Base-by-base conservation (phyloP, 192 early-diverging fungal species). In the Chytriomyces confervae region DNA sequence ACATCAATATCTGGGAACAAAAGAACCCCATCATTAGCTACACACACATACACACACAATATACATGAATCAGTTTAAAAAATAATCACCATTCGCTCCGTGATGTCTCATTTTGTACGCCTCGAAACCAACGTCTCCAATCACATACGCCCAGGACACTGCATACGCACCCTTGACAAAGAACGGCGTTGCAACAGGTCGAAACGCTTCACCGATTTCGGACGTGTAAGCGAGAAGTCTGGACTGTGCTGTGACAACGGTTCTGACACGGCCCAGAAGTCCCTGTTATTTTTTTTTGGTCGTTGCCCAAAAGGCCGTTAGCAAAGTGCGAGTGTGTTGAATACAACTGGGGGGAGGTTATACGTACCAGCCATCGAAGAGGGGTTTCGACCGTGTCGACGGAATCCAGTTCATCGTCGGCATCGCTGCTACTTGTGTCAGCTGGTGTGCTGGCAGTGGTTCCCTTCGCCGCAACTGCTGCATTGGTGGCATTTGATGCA, bases 141-240 rank as follows among this genome's bases (percentile, higher is more conserved):
- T n/a, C 13, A 78, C 72, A 43, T 82, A 91, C 7, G 87, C 87
- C 80, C 89, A 91, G 36, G 84, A 86, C 61, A 91, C 80, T 47
- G 85, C 90, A 68, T 91, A 91, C 27, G 89, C 86, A 36, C 88
- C 85, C 29, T 77, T 86, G 49, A 91, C 89, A 45, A 91, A 72
- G 9, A 79, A 1, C 5, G 86, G 84, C 9, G 77, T 57, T 20
- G 86, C 88, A 29, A 91, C 79, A 24, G 90, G 90, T 10, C 90
- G 79, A 72, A 91, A 90, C 7, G 89, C 89, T 62, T 91, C 90
- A 27, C 90, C 90, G 47, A 91, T 84, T 69, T 91, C 89, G 48
- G 86, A 88, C 10, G 88, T 87, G 76, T 91, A 91, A 27, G 90
- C 90, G 20, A 79, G 27, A 47, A 77, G 60, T 48, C 76, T 20